phyloP scores from a whole-genome alignment of 1,139 yeast species.

The Candida labiduridarum region DNA sequence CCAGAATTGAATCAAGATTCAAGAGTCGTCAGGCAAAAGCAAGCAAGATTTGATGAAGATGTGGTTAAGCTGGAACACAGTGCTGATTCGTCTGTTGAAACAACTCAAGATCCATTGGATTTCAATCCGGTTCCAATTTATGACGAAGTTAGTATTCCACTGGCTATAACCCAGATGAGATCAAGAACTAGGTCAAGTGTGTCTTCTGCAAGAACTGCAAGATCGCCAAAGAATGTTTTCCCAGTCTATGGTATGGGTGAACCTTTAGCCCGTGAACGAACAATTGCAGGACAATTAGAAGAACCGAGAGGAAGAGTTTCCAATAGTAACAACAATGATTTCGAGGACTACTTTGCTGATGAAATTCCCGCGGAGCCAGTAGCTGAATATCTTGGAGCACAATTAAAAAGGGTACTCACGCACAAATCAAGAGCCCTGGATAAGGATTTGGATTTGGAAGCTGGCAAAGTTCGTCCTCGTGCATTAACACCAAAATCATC shows the following conservation, averaged over 20 bases:
- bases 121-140: slow-evolving; percentile 10
- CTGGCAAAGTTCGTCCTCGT: neutral
- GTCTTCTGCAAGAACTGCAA: slow-evolving; percentile 3
- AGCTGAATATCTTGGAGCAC: slow-evolving; percentile 37
- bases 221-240: slow-evolving; percentile 73
- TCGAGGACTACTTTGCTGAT: slow-evolving; percentile 8
- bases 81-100: slow-evolving; percentile 1
- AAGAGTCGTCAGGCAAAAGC: slow-evolving; percentile 60
- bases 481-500: slow-evolving; percentile 2
- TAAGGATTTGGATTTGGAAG: slow-evolving; percentile 10
- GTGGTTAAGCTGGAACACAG: slow-evolving; percentile 10
- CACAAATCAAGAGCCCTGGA: slow-evolving; percentile 7
- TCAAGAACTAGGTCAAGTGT: slow-evolving; percentile 10
- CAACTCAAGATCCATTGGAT: slow-evolving; percentile 7
- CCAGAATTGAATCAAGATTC: slow-evolving; percentile 77
- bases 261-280: slow-evolving; percentile 55
- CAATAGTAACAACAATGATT: neutral
- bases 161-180: neutral
- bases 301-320: neutral
- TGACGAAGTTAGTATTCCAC: slow-evolving; percentile 12
- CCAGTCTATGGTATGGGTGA: slow-evolving; percentile 79
- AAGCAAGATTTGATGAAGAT: slow-evolving; percentile 16
- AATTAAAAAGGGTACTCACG: slow-evolving; percentile 22
- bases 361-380: slow-evolving; percentile 13
- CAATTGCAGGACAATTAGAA: slow-evolving; percentile 49